Percentiles rank a stretch among this genome's conserved stretches.
phyloP scores from a whole-genome alignment of 208 protist species.

The Lotmaria passim region DNA sequence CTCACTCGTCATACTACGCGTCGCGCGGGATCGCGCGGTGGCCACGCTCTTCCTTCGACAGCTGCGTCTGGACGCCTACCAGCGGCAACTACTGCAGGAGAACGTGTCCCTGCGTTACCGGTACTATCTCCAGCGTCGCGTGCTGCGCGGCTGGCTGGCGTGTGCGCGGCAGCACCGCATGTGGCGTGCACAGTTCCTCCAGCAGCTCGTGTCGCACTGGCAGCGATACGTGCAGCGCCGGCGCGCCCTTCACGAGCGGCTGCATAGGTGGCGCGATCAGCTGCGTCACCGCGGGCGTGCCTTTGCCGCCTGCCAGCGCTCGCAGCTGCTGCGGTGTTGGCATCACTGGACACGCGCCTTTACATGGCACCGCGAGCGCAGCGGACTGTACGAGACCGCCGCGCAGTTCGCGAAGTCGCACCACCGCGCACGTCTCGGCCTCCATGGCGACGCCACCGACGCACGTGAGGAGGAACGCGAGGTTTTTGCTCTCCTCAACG shows the following conservation, averaged over 20 bases:
- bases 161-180: conserved; percentile 5
- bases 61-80: conserved; percentile 51
- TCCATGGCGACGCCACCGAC: neutral
- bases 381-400: conserved; percentile 23
- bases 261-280: conserved; percentile 19
- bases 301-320: conserved; percentile 2
- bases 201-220: conserved; percentile 33
- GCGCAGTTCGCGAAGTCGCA: conserved; percentile 17
- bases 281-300: conserved; percentile 26
- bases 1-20: conserved; percentile 64
- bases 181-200: conserved; percentile 8
- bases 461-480: neutral
- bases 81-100: conserved; percentile 29
- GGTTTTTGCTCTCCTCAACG: conserved; percentile 23
- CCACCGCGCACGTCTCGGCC: neutral
- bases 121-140: conserved; percentile 64
- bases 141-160: conserved; percentile 42
- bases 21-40: conserved; percentile 58
- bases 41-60: conserved; percentile 64
- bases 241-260: neutral
- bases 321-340: conserved; percentile 30
- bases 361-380: conserved; percentile 26
- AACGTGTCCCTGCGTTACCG: conserved; percentile 58
- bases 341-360: conserved; percentile 32
- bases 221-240: conserved; percentile 15